Evolutionary conservation across 78 protist genomes (phyloP).

Genomic region (Parvularia atlantis): DNA sequence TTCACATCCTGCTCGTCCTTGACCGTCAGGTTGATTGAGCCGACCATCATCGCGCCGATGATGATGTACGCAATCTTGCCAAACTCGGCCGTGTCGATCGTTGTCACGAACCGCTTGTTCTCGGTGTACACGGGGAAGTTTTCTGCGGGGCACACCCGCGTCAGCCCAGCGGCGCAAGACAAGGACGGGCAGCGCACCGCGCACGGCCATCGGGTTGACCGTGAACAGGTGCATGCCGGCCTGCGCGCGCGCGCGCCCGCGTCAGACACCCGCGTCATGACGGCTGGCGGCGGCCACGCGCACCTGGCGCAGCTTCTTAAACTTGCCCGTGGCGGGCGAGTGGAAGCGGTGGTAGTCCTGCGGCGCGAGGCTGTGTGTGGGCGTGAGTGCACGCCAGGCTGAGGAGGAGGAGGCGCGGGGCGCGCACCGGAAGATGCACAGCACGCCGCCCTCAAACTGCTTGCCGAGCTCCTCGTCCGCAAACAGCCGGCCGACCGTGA

Average conservation of each 20-base stretch:
- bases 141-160: too few species aligned
- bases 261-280: too few species aligned
- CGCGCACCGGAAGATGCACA: constrained; percentile 50
- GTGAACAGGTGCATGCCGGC: too few species aligned
- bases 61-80: constrained; percentile 33
- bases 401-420: too few species aligned
- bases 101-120: constrained; percentile 38
- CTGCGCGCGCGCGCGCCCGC: too few species aligned
- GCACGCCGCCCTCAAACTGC: constrained; percentile 47
- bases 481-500: too few species aligned
- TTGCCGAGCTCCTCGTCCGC: too few species aligned
- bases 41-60: constrained; percentile 73
- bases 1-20: constrained; percentile 26
- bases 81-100: constrained; percentile 34
- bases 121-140: constrained; percentile 48
- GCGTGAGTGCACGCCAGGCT: too few species aligned
- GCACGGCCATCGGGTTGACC: constrained; percentile 70
- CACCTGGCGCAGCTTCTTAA: too few species aligned
- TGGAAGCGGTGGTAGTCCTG: constrained; percentile 80
- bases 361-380: constrained; percentile 25
- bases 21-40: constrained; percentile 42
- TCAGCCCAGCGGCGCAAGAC: too few species aligned
- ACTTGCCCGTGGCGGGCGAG: constrained; percentile 2
- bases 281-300: too few species aligned
- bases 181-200: too few species aligned